Evolutionary conservation across 345 rosid genomes (phyloP).

Genomic region (Garcia nutans): DNA sequence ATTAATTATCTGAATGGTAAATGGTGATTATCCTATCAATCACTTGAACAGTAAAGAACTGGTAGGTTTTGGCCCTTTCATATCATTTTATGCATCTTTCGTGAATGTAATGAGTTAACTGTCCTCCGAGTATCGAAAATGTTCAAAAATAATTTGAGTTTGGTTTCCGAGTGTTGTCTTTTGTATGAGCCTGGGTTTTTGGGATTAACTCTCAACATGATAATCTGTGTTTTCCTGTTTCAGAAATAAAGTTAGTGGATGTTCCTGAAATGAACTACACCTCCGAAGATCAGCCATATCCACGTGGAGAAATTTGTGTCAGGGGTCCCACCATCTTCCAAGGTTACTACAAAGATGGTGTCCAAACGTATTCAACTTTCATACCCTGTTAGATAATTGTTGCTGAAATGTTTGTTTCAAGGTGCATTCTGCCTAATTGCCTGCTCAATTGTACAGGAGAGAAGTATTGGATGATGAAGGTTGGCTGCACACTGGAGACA

Average conservation of each 20-base stretch:
- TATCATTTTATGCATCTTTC: neutral
- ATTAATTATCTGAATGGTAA: neutral
- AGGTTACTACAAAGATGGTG: conserved; percentile 85
- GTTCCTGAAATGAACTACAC: conserved; percentile 96
- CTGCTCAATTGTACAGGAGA: conserved; percentile 34
- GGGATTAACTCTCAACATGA: neutral
- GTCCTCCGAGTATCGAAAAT: neutral
- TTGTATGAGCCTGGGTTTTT: neutral
- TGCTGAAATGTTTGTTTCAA: conserved; percentile 2
- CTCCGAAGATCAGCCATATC: conserved; percentile 82
- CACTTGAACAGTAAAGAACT: neutral
- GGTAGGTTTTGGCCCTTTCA: neutral
- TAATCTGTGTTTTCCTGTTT: conserved; percentile 19
- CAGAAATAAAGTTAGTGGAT: conserved; percentile 87
- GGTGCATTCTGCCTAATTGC: conserved; percentile 16
- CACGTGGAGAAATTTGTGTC: conserved; percentile 92
- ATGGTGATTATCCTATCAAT: neutral
- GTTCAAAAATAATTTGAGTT: neutral
- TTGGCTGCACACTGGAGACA: conserved; percentile 52
- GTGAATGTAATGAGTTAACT: neutral
- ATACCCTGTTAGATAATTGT: conserved; percentile 13
- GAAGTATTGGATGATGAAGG: conserved; percentile 43
- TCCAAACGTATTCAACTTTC: conserved; percentile 55
- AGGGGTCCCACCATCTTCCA: conserved; percentile 81
- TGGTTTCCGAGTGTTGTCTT: neutral